phyloP scores from a whole-genome alignment of 805 yeast genomes.

The Hanseniaspora jakobsenii region DNA sequence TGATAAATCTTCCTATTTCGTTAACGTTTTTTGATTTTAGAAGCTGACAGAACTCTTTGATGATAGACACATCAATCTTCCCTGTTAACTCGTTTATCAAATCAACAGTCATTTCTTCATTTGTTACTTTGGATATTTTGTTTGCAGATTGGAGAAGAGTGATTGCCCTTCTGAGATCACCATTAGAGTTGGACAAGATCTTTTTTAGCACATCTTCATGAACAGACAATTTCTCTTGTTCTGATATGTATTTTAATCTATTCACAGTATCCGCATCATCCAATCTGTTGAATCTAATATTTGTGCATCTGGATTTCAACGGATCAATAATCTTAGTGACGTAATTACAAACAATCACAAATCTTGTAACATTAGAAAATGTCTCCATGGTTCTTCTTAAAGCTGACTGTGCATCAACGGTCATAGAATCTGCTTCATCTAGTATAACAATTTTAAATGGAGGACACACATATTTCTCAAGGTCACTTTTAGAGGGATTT shows the following conservation, averaged over 20 bases:
- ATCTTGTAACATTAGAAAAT: constrained; percentile 78
- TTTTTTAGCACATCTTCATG: constrained; percentile 36
- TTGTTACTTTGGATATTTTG: constrained; percentile 33
- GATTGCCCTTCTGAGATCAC: constrained; percentile 89
- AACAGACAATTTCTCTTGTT: constrained; percentile 35
- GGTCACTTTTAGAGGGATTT: constrained; percentile 59
- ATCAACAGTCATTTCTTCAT: constrained; percentile 32
- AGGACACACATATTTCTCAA: constrained; percentile 79
- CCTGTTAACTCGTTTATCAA: constrained; percentile 67
- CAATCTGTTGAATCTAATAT: constrained; percentile 76
- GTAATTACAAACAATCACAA: constrained; percentile 90
- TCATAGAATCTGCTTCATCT: constrained; percentile 97
- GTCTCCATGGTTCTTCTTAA: constrained; percentile 88
- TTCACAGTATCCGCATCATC: constrained; percentile 57
- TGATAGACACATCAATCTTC: constrained; percentile 42
- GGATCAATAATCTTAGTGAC: constrained; percentile 96
- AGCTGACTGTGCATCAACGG: constrained; percentile 92
- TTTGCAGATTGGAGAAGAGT: constrained; percentile 80
- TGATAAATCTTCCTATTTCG: constrained; percentile 34
- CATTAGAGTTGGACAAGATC: constrained; percentile 62
- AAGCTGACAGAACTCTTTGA: constrained; percentile 34
- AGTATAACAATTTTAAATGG: constrained; percentile 86
- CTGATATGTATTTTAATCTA: constrained; percentile 50
- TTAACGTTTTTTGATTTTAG: constrained; percentile 28
- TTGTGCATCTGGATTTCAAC: constrained; percentile 88